phyloP scores from a whole-genome alignment of 805 yeast genomes.

The Cyberlindnera saturnus region DNA sequence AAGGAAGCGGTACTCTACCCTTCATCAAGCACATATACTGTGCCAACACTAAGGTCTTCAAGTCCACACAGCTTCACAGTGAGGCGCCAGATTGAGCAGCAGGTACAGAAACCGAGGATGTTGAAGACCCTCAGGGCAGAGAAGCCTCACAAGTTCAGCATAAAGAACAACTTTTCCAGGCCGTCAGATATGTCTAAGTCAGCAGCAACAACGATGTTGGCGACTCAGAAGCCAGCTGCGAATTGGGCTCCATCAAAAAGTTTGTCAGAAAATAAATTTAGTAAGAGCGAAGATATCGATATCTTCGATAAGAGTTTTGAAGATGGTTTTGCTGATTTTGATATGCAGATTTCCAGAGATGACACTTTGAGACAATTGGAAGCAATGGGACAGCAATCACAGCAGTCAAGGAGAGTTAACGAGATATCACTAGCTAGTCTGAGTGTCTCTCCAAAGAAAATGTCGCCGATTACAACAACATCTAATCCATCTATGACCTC shows the following conservation, averaged over 20 bases:
- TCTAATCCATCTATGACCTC: background rate
- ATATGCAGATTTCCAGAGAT: conserved; percentile 16
- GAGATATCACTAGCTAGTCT: conserved; percentile 1
- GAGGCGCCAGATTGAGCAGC: conserved; percentile 17
- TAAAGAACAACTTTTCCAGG: conserved; percentile 7
- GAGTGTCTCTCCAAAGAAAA: background rate
- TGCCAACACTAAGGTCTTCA: conserved; percentile 19
- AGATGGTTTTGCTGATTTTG: conserved; percentile 18
- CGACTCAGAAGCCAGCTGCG: conserved; percentile 1
- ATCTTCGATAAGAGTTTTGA: conserved; percentile 22
- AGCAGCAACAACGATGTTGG: conserved; percentile 20
- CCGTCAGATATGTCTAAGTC: conserved; percentile 21
- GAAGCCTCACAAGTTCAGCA: conserved; percentile 13
- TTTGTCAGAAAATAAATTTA: conserved; percentile 1
- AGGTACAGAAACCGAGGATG: conserved; percentile 21
- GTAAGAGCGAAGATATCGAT: conserved; percentile 13
- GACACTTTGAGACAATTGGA: conserved; percentile 23
- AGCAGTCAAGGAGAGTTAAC: conserved; percentile 11
- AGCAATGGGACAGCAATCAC: conserved; percentile 18
- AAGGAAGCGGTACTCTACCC: background rate
- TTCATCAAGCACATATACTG: conserved; percentile 11
- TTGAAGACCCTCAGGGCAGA: conserved; percentile 30
- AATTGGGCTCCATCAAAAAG: conserved; percentile 22
- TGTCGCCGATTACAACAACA: background rate
- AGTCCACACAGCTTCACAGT: conserved; percentile 23